Base-by-base conservation (phyloP, 2,329 filamentous ascomycete genomes). In the Colletotrichum sansevieriae region DNA sequence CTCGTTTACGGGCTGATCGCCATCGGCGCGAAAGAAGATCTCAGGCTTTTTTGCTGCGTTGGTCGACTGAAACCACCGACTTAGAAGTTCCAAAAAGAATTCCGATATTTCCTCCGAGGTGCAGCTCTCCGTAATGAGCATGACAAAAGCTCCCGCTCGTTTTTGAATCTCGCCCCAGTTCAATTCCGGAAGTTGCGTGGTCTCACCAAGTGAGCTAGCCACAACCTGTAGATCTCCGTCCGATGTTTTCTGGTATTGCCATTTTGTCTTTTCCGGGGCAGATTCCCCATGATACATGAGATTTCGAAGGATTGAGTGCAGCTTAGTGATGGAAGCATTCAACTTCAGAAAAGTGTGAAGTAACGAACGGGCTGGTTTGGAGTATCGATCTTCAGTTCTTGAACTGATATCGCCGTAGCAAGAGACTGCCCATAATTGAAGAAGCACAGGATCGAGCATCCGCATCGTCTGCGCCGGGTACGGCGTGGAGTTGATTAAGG, bases 391-490 rank as follows among this genome's bases (percentile, higher is more conserved):
- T 18, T 81, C 78, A 5, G 78, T 74, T 2, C 74, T 70, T 0
- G 76, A 58, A 8, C 77, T 73, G 4, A 80, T 72, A 8, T 76
- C 76, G 1, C 78, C 73, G 83, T 88, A 88, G 5, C 85, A 86
- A 1, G 86, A 80, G 15, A 93, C 75, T 1, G 84, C 81, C 91
- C 91, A 93, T 0, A 93, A 78, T 1, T 90, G 85, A 4, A 89
- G 77, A 3, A 91, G 72, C 2, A 92, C 74, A 0, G 87, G 87
- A 3, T 82, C 80, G 2, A 92, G 77, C 0, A 93, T 79, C 58
- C 91, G 83, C 71, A 85, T 89, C 51, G 89, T 86, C 10, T 93
- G 78, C 0, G 89, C 89, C 0, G 90, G 88, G 63, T 92, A 90
- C 0, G 90, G 90, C 73, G 91, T 91, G 0, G 89, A 90, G 20